These are phyloP conservation scores for Saccharomycopsis sp. DNA, from an alignment of 805 yeast genomes.

Conservation along the genomic window DNA sequence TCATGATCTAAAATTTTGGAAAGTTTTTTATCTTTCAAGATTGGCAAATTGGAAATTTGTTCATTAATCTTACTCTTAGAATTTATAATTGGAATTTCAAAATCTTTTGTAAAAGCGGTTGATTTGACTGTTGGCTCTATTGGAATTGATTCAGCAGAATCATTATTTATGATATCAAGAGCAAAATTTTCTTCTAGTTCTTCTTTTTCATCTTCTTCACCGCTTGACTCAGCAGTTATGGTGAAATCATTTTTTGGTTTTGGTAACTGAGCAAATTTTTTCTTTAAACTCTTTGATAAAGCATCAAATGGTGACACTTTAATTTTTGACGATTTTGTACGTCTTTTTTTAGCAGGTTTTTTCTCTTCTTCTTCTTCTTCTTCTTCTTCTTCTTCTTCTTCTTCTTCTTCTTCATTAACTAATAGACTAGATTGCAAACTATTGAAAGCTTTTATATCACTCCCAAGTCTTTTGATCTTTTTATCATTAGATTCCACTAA, in stretches of 20 bases:
- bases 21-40: background rate
- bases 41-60: background rate
- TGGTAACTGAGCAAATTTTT: conserved; percentile 27
- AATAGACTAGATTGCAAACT: conserved; percentile 5
- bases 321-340: background rate
- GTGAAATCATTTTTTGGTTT: conserved; percentile 39
- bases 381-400: background rate
- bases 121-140: conserved; percentile 29
- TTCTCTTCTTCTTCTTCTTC: background rate
- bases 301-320: no score
- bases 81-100: conserved; percentile 30
- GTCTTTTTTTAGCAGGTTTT: background rate
- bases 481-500: conserved; percentile 16
- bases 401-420: conserved; percentile 1
- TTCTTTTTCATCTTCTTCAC: conserved; percentile 15
- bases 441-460: conserved; percentile 6
- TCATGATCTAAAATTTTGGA: conserved; percentile 23
- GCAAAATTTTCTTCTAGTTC: conserved; percentile 17
- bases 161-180: background rate
- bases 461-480: conserved; percentile 19
- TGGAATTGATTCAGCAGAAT: background rate
- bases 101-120: conserved; percentile 34
- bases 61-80: conserved; percentile 3
- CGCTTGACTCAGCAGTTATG: conserved; percentile 27
- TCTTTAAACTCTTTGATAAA: background rate